Evolutionary conservation across 106 monocot species (phyloP).

Genomic region (Dioscorea alata): DNA sequence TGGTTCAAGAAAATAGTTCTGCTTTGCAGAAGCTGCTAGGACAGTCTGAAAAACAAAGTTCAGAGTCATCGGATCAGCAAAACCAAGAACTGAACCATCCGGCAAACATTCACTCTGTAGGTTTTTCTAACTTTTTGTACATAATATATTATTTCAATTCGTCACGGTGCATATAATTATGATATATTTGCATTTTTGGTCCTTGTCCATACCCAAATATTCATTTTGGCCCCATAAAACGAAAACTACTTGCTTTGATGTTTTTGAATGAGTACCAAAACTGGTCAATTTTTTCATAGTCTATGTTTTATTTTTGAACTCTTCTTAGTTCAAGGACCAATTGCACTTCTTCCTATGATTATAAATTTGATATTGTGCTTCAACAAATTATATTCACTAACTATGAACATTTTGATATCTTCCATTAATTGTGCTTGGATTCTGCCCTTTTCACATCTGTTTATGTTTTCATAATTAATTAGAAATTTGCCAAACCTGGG

Average conservation of each 20-base stretch:
- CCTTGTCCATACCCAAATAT: background rate
- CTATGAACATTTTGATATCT: no score
- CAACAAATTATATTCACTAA: no score
- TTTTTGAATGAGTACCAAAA: background rate
- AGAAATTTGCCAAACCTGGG: no score
- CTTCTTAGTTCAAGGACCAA: no score
- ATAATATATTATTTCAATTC: background rate
- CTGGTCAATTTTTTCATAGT: background rate
- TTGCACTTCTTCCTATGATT: no score
- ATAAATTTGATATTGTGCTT: no score
- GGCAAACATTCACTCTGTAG: constrained; percentile 53
- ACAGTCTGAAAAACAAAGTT: constrained; percentile 6
- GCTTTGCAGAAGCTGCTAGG: constrained; percentile 20
- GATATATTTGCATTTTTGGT: background rate
- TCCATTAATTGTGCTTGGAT: no score
- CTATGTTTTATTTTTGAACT: no score
- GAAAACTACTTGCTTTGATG: background rate
- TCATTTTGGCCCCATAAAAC: background rate
- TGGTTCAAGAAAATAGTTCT: constrained; percentile 18
- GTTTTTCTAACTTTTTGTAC: constrained; percentile 5
- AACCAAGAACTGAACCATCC: constrained; percentile 61
- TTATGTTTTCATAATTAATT: no score
- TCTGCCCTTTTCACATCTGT: no score
- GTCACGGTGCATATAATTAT: background rate
- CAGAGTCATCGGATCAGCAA: constrained; percentile 5